Base-by-base conservation (phyloP, 2,329 filamentous ascomycete genomes). In the Aspergillus tubingensis region DNA sequence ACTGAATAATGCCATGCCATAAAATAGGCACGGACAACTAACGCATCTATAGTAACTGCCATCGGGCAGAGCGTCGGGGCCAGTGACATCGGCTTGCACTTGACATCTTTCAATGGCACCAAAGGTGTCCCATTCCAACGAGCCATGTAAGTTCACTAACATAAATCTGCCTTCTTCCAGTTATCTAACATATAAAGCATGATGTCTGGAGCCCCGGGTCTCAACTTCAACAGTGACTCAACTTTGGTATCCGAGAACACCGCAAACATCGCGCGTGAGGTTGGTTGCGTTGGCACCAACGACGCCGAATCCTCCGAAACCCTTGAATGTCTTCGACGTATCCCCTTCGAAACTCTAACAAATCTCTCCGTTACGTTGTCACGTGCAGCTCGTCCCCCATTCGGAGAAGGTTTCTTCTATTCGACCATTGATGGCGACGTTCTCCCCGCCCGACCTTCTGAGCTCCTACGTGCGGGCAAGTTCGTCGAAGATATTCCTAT, bases 51-150 rank as follows among this genome's bases (percentile, higher is more conserved):
- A 69, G 68, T 72, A n/a, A 72, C 70, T 19, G 69, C 64, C 1
- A 59, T 72, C 8, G 72, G 72, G 0, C 72, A 75, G 47, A 73
- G 71, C 11, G 71, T 73, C 1, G 72, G 72, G 25, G 70, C 65
- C 19, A 69, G 64, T 17, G 70, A 71, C 53, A 71, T 73, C 43
- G 58, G 68, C 19, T 60, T 73, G 13, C 71, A 72, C 6, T 48
- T 74, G 38, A 64, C 60, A 11, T 62, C 72, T 0, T 73, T 67
- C 32, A 68, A 58, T 1, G 72, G 72, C 2, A 60, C 60, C 1
- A 48, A 53, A 2, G 66, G 57, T 13, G 70, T 65, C 27, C 70
- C 71, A 4, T 74, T 74, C 32, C 70, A 73, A 39, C 70, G 68
- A 59, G 70, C 70, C 21, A 55, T 74, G 68, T 69, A 23, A 65